These are phyloP conservation scores for Halteria grandinella DNA, from an alignment of 73 alveolate genomes.

Conservation along the genomic window DNA sequence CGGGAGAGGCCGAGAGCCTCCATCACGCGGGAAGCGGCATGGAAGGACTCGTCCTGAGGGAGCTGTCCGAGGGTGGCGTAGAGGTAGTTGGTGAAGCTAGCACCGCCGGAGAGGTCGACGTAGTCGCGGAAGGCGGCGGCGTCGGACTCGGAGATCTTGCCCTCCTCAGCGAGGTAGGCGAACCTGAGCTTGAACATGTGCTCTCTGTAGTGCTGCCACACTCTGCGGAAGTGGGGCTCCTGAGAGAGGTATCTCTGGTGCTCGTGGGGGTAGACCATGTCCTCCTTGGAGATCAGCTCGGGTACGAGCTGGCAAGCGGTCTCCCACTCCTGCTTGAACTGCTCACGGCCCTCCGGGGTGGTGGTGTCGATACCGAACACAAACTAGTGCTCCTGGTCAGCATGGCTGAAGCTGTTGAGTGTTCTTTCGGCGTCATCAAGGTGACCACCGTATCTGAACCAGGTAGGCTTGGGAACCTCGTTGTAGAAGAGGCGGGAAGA, in stretches of 20 bases:
- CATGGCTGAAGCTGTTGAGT: conserved; percentile 68
- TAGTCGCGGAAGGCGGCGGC: conserved; percentile 26
- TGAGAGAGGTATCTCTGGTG: conserved; percentile 9
- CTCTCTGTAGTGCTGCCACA: conserved; percentile 60
- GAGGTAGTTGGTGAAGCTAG: conserved; percentile 25
- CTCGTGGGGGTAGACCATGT: conserved; percentile 52
- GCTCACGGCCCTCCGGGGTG: conserved; percentile 67
- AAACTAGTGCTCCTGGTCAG: conserved; percentile 45
- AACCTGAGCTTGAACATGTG: conserved; percentile 34
- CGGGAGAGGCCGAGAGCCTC: conserved; percentile 27
- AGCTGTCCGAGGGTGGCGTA: conserved; percentile 53
- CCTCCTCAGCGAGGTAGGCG: conserved; percentile 45
- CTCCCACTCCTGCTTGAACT: conserved; percentile 58
- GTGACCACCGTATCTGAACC: conserved; percentile 72
- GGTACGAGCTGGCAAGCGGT: conserved; percentile 49
- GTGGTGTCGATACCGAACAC: conserved; percentile 68
- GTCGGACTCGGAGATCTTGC: conserved; percentile 41
- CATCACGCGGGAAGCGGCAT: conserved; percentile 51
- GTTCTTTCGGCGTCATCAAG: conserved; percentile 52
- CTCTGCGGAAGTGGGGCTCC: conserved; percentile 76
- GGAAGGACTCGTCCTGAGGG: conserved; percentile 46
- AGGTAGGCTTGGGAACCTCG: conserved; percentile 66
- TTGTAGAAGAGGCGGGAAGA: conserved; percentile 67
- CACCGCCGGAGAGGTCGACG: conserved; percentile 20
- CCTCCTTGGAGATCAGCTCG: conserved; percentile 53